Conservation (phyloP, 345 rosid species). For the Brassica incana region DNA sequence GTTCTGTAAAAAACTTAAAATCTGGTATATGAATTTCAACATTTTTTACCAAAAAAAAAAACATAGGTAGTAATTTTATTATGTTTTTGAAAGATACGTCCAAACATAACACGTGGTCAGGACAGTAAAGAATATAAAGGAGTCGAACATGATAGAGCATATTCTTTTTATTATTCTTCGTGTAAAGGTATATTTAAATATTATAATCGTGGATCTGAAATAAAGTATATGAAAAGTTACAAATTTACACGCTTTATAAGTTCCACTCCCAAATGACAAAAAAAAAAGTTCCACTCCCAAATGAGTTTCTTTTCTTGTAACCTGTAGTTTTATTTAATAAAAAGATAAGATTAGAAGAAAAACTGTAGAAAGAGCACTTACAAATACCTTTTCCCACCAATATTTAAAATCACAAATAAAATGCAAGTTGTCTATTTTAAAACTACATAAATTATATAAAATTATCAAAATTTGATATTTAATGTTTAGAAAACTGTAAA, state of each 20-base stretch:
- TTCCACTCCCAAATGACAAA: not conserved
- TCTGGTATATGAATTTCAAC: too few relatives aligned
- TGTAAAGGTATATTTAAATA: constrained; percentile 10
- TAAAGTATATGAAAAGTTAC: not conserved
- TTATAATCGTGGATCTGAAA: constrained; percentile 4
- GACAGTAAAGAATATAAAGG: constrained; percentile 21
- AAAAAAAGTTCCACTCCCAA: not conserved
- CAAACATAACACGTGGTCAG: constrained; percentile 34
- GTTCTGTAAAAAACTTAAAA: too few relatives aligned
- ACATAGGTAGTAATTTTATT: not conserved
- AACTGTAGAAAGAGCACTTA: not conserved
- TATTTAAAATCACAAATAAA: not conserved
- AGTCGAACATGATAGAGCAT: constrained; percentile 31
- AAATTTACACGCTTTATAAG: constrained; percentile 8
- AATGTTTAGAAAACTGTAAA: not conserved
- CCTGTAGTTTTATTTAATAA: not conserved
- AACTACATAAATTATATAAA: not conserved
- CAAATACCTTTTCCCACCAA: not conserved
- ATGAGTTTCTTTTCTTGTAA: not conserved
- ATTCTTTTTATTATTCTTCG: constrained; percentile 31
- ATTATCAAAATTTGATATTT: not conserved
- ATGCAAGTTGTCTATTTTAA: not conserved
- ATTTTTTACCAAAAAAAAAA: not conserved
- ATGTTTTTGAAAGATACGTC: constrained; percentile 29
- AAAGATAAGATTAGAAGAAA: not conserved